Evolutionary conservation across 306 rosid genomes (phyloP), one percentile per base, ranked within the genome.

Genomic region (Prunus dulcis): DNA sequence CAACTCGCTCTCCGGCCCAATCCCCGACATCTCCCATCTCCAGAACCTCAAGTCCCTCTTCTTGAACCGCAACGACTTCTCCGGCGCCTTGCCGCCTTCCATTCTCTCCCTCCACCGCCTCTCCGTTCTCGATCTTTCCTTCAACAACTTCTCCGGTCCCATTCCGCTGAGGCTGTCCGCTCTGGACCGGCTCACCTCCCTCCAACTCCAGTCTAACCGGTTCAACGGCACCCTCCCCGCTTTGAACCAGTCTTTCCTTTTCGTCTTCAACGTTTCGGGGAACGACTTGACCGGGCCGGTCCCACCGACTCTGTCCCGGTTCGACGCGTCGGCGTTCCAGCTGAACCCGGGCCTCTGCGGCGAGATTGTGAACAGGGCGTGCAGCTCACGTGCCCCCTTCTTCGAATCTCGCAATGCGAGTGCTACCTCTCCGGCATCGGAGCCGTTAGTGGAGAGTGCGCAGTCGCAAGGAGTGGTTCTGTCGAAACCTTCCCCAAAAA

Each of bases 1-100:
- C 79, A 94, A 92, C 87, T 92, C 98, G 12, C 87, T 94, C 69
- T 81, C 51, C 15, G 93, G 98, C 23, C 97, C 93, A 22, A 64
- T 94, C 50, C 98, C 98, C 0, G 93, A 91, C 74, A 91, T 91
- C 28, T 90, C 96, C 8, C 69, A 82, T 0, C 95, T 94, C 79
- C 15, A 12, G 18, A 87, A 91, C 72, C 95, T 94, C 67, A 90
- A 91, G 13, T 80, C 91, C 4, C 93, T 94, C 56, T 80, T 90
- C 52, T 83, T 92, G 14, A 85, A 82, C 78, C 84, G 32, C 10
- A 94, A 94, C 75, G 64, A 45, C 56, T 92, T 94, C 88, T 68
- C 91, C 6, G 96, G 90, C 2, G 47, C 86, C 1, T 90, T 91
- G 49, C 98, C 98, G 47, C 85, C 87, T 6, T 90, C 98, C 0